A percentile compares a stretch with the other conserved stretches of the same genome.
These are phyloP conservation scores for Astrothelium macrocarpum DNA, from an alignment of 495 filamentous ascomycete species.

Conservation along the genomic window DNA sequence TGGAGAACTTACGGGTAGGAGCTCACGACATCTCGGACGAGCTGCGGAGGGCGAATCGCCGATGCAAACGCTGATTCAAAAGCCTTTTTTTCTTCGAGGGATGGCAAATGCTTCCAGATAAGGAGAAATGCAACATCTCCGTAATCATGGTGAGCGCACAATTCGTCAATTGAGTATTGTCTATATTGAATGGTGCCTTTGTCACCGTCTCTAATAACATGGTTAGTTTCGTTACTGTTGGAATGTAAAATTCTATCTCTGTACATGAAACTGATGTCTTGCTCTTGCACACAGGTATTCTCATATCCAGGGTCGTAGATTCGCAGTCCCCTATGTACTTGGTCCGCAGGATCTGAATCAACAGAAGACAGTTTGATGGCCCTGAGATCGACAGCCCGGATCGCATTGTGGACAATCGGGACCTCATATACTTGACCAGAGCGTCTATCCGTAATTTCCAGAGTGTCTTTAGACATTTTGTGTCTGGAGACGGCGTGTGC, in stretches of 20 bases:
- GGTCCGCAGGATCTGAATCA: not conserved
- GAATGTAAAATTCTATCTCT: not conserved
- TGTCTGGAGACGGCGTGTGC: no score
- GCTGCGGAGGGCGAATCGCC: not conserved
- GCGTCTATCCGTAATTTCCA: not conserved
- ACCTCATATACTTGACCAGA: not conserved
- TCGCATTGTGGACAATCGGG: not conserved
- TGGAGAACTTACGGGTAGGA: not conserved
- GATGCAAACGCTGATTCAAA: not conserved
- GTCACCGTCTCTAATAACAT: constrained; percentile 27
- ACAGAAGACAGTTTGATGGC: not conserved
- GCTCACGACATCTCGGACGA: not conserved
- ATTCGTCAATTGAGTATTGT: constrained; percentile 36
- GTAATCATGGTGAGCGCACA: constrained; percentile 34
- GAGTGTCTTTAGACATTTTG: not conserved
- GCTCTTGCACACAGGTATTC: not conserved
- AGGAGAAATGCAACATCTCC: constrained; percentile 36
- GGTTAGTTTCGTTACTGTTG: not conserved
- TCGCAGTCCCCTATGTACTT: not conserved
- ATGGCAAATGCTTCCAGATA: constrained; percentile 39
- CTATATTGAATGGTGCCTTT: constrained; percentile 31
- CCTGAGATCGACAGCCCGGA: not conserved
- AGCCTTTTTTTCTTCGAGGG: constrained; percentile 29
- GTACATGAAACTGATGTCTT: not conserved
- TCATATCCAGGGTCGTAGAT: not conserved